Evolutionary conservation across 352 stramenopile genomes (phyloP).

Genomic region (Heterotrichella gracilis): DNA sequence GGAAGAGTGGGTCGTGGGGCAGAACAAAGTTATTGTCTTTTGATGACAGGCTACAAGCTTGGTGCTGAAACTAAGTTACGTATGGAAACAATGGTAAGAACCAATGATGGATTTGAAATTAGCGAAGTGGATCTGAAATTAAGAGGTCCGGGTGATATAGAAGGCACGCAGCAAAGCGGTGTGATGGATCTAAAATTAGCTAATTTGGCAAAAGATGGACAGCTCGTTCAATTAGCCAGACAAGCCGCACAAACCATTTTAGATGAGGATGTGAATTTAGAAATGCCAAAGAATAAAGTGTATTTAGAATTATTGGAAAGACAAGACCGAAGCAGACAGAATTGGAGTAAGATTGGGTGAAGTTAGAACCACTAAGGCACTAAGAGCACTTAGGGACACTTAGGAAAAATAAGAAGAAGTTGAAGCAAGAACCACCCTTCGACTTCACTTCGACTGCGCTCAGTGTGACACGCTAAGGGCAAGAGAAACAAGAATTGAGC

Average conservation of each 20-base stretch:
- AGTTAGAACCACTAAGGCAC: too few relatives aligned
- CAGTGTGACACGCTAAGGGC: too few relatives aligned
- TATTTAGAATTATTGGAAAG: background rate
- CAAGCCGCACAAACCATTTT: background rate
- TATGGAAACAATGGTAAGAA: background rate
- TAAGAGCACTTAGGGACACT: too few relatives aligned
- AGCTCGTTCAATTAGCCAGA: background rate
- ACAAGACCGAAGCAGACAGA: background rate
- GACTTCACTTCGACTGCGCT: too few relatives aligned
- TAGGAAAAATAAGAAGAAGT: too few relatives aligned
- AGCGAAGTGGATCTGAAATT: background rate
- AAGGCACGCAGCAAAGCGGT: background rate
- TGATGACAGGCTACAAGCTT: background rate
- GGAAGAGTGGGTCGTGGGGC: background rate
- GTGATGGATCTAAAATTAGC: slow-evolving; percentile 2
- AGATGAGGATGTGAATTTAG: background rate
- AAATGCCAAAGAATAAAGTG: background rate
- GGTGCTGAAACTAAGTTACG: background rate
- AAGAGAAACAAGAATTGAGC: too few relatives aligned
- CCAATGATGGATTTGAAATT: background rate
- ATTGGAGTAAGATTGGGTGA: slow-evolving; percentile 3
- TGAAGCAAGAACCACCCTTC: too few relatives aligned
- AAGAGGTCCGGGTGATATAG: background rate
- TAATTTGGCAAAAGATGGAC: background rate
- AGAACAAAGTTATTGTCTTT: background rate